Evolutionary conservation across 2,329 filamentous ascomycete genomes (phyloP), one percentile per base, ranked within the genome.

Genomic region (Bipolaris bicolor): DNA sequence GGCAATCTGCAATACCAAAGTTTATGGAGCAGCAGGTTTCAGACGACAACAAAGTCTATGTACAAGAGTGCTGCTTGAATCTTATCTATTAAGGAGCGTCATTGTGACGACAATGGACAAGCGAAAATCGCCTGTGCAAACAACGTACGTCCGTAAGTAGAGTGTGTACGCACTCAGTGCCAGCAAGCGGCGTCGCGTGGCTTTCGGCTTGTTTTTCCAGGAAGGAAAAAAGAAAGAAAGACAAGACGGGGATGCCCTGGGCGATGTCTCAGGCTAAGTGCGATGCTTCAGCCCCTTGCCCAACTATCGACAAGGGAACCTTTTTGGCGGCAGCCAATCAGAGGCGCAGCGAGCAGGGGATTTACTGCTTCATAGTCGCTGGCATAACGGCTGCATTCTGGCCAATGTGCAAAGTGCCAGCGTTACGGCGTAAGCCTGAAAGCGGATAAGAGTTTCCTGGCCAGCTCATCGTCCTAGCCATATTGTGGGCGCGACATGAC

Each of bases 211-310:
- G 54, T 58, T 31, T 57, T 53, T 54, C 59, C n/a, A 16, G 15
- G 24, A 3, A 31, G n/a, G 24, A 16, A 58, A 56, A 58, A 57
- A 54, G 49, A 52, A 50, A n/a, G n/a, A n/a, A 41, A 60, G 54
- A 50, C 39, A 60, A 48, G 59, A 64, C 64, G 59, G 55, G 39
- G 57, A 54, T 51, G 50, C 52, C 55, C 50, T 64, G 58, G 43
- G 52, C 53, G 55, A 54, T 67, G 70, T 72, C 62, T 72, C 65
- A 72, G 58, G 56, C 59, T 66, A 60, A 60, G 61, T 56, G 50
- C 20, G 31, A n/a, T 34, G 50, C 49, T 22, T 45, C 18, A n/a
- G 16, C 16, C 55, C 44, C 54, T 49, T 37, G 49, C 36, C 49
- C n/a, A 33, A 47, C 49, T 49, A n/a, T 43, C 52, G 59, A 63